A percentile compares a stretch with the other conserved stretches of the same genome.
These are phyloP conservation scores for Solanum medicagineum DNA, from an alignment of 257 asterid species.

Conservation along the genomic window DNA sequence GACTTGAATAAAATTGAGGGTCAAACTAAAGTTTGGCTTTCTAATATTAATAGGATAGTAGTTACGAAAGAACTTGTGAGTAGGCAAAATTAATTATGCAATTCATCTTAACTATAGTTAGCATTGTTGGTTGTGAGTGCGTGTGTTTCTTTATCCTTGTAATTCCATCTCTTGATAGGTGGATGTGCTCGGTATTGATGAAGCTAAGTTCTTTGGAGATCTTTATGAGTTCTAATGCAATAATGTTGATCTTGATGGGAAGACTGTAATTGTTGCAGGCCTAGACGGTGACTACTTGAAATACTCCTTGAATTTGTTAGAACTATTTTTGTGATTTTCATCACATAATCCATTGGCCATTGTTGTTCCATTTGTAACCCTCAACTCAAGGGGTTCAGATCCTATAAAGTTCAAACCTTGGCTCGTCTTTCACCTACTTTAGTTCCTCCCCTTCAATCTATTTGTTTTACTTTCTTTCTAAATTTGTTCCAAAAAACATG, in stretches of 20 bases:
- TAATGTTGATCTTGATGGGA: constrained; percentile 81
- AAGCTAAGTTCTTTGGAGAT: constrained; percentile 84
- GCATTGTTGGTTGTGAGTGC: neutral
- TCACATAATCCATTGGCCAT: neutral
- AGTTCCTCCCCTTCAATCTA: too few relatives aligned
- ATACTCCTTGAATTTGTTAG: constrained; percentile 12
- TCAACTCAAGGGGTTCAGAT: neutral
- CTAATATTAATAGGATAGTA: too few relatives aligned
- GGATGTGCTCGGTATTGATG: constrained; percentile 89
- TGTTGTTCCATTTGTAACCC: neutral
- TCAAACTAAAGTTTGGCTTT: neutral
- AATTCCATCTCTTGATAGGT: constrained; percentile 13
- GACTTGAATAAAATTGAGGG: neutral
- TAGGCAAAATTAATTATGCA: too few relatives aligned
- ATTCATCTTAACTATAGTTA: neutral
- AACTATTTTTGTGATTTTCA: neutral
- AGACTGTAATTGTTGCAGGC: constrained; percentile 73
- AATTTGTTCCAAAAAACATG: too few relatives aligned
- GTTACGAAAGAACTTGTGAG: too few relatives aligned
- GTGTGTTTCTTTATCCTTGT: neutral
- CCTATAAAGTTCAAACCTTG: too few relatives aligned
- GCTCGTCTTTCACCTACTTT: too few relatives aligned
- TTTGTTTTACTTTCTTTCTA: too few relatives aligned
- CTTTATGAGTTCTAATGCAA: constrained; percentile 72
- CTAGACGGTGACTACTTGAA: constrained; percentile 89